Conservation (phyloP, 208 protist species). For the Wallacemonas rigidus region DNA sequence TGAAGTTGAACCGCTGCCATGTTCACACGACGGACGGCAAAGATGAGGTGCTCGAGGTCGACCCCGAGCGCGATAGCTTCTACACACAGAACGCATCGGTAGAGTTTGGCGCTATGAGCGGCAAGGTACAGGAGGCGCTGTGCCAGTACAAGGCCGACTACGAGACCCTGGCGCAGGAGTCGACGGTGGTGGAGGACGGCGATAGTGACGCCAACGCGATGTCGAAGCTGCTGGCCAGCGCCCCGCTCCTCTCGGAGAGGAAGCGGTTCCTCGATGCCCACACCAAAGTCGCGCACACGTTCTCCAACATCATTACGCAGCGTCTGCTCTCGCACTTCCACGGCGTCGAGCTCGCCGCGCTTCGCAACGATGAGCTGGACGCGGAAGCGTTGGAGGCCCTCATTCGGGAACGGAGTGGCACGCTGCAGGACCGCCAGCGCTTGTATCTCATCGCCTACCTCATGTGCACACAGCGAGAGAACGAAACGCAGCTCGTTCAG, state of each 20-base stretch:
- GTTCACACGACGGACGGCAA: slow-evolving; percentile 52
- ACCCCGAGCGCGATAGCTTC: slow-evolving; percentile 83
- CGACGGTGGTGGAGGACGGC: slow-evolving; percentile 33
- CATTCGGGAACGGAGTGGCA: slow-evolving; percentile 45
- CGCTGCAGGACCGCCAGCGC: slow-evolving; percentile 70
- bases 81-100: slow-evolving; percentile 65
- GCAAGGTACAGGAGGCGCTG: slow-evolving; percentile 68
- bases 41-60: slow-evolving; percentile 75
- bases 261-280: slow-evolving; percentile 87
- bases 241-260: slow-evolving; percentile 75
- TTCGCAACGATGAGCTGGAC: slow-evolving; percentile 72
- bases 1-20: slow-evolving; percentile 84
- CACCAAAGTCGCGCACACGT: slow-evolving; percentile 75
- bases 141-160: slow-evolving; percentile 78
- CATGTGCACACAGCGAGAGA: slow-evolving; percentile 51
- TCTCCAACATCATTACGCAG: slow-evolving; percentile 69
- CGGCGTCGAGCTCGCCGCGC: slow-evolving; percentile 76
- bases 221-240: slow-evolving; percentile 76
- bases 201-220: slow-evolving; percentile 63
- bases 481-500: slow-evolving; percentile 48
- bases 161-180: slow-evolving; percentile 49
- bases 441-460: slow-evolving; percentile 84
- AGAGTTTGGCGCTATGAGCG: slow-evolving; percentile 77
- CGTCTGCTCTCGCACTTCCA: slow-evolving; percentile 81
- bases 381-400: slow-evolving; percentile 68